phyloP scores from a whole-genome alignment of 345 rosid genomes.

The Acer campestre region DNA sequence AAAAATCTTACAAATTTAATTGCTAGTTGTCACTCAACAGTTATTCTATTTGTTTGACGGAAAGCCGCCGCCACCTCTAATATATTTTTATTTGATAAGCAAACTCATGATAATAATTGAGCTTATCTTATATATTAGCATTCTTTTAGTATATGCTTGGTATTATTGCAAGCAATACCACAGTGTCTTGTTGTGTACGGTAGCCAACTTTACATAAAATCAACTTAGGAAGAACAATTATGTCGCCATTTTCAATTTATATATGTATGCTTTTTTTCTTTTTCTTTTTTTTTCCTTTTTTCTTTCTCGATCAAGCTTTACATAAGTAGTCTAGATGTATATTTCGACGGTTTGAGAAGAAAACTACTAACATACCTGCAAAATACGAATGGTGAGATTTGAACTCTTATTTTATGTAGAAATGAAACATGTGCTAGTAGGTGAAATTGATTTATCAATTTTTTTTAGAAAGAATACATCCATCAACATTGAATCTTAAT shows the following conservation, averaged over 20 bases:
- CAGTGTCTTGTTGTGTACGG: not conserved
- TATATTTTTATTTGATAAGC: not conserved
- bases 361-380: too few relatives aligned
- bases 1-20: not conserved
- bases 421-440: too few relatives aligned
- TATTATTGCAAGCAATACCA: not conserved
- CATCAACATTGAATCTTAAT: too few relatives aligned
- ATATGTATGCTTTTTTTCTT: not conserved
- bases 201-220: not conserved
- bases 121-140: not conserved
- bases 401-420: too few relatives aligned
- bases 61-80: constrained; percentile 7
- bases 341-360: too few relatives aligned
- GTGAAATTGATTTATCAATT: too few relatives aligned
- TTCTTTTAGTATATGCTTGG: not conserved
- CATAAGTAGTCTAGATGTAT: too few relatives aligned
- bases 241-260: not conserved
- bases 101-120: constrained; percentile 2
- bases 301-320: too few relatives aligned
- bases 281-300: too few relatives aligned
- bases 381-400: too few relatives aligned
- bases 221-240: not conserved
- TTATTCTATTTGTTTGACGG: constrained; percentile 13
- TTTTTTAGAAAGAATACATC: too few relatives aligned
- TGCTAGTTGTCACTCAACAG: constrained; percentile 1